Percentiles rank a stretch among this genome's conserved stretches.
Evolutionary conservation across 2,329 filamentous ascomycete species (phyloP).

Genomic region (Atkinsonella texensis): DNA sequence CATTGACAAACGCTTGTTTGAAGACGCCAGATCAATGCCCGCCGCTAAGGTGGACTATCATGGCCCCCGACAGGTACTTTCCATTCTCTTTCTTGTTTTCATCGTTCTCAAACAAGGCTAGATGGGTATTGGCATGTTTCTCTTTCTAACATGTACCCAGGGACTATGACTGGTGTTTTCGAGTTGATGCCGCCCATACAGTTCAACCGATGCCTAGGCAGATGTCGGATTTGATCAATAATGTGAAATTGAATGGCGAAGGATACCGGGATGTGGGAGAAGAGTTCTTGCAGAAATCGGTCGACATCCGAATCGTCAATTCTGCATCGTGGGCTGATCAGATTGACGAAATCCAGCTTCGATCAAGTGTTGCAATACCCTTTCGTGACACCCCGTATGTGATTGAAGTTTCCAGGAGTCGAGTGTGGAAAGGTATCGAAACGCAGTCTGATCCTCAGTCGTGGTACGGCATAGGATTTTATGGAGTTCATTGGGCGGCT

Average conservation of each 20-base stretch:
- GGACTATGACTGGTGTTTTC: slow-evolving; percentile 23
- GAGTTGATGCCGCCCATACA: slow-evolving; percentile 15
- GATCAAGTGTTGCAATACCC: slow-evolving; percentile 17
- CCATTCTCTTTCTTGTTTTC: not conserved
- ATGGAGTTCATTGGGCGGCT: slow-evolving; percentile 25
- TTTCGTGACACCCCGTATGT: slow-evolving; percentile 20
- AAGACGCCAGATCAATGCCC: slow-evolving; percentile 11
- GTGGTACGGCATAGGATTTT: slow-evolving; percentile 21
- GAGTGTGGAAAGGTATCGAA: slow-evolving; percentile 15
- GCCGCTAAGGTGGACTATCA: slow-evolving; percentile 20
- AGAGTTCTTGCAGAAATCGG: not conserved
- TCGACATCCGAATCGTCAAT: not conserved
- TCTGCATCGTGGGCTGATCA: not conserved
- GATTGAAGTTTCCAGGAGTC: slow-evolving; percentile 20
- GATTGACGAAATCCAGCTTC: slow-evolving; percentile 13
- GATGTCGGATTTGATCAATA: slow-evolving; percentile 12
- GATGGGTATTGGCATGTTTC: not conserved
- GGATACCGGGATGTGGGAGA: not conserved
- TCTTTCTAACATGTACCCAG: slow-evolving; percentile 8
- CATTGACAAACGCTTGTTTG: slow-evolving; percentile 14
- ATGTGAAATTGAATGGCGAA: slow-evolving; percentile 9
- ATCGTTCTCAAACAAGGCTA: not conserved
- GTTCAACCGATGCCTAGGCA: slow-evolving; percentile 9
- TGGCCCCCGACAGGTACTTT: slow-evolving; percentile 23
- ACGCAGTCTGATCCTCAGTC: slow-evolving; percentile 10